phyloP scores from a whole-genome alignment of 306 rosid species.

The Prinsepia uniflora region DNA sequence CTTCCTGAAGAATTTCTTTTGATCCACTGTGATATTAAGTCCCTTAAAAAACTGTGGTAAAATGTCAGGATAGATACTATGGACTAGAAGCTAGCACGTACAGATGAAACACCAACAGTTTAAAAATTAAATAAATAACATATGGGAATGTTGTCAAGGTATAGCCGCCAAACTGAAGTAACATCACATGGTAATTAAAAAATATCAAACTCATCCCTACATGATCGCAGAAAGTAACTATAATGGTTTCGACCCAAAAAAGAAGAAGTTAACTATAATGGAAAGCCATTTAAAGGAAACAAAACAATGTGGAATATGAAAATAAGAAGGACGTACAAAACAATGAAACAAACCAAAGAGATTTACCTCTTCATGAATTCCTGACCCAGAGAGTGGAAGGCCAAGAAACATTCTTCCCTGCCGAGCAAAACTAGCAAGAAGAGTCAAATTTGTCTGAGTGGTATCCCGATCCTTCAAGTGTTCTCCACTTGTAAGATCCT shows the following conservation, averaged over 20 bases:
- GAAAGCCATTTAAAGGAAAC: not conserved
- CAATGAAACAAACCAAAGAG: slow-evolving; percentile 12
- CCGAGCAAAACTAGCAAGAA: slow-evolving; percentile 97
- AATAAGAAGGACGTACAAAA: not conserved
- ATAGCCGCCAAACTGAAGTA: not conserved
- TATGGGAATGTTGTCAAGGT: not conserved
- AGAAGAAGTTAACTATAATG: not conserved
- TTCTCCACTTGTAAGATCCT: slow-evolving; percentile 83
- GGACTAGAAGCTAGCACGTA: slow-evolving; percentile 25
- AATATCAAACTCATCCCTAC: not conserved
- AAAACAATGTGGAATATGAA: not conserved
- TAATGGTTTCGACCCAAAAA: not conserved
- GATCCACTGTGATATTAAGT: slow-evolving; percentile 79
- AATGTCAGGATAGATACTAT: slow-evolving; percentile 33
- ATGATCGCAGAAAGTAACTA: not conserved
- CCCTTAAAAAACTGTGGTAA: slow-evolving; percentile 80
- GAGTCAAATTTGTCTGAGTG: slow-evolving; percentile 90
- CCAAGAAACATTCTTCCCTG: slow-evolving; percentile 93
- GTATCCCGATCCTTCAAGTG: slow-evolving; percentile 92
- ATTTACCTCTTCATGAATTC: slow-evolving; percentile 78
- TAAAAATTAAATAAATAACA: too few species aligned
- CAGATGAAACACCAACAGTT: slow-evolving; percentile 9
- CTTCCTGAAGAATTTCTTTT: slow-evolving; percentile 79
- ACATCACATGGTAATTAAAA: slow-evolving; percentile 5
- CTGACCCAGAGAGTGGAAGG: slow-evolving; percentile 69